A percentile compares a stretch with the other conserved stretches of the same genome.
Evolutionary conservation across 2,329 filamentous ascomycete species (phyloP).

Genomic region (Arachnopeziza araneosa): DNA sequence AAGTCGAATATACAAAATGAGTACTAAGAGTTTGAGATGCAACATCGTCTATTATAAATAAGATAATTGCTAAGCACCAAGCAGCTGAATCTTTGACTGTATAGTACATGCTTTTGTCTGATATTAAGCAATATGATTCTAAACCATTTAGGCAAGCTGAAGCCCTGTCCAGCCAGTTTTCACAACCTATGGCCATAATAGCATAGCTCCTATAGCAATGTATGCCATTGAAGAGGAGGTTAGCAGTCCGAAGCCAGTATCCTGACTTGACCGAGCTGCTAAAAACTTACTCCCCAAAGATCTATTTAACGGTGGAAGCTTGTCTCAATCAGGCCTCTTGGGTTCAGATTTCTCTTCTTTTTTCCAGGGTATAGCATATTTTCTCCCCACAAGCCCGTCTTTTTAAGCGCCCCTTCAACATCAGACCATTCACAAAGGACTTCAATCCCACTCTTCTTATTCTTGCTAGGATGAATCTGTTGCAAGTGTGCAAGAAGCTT

Average conservation of each 20-base stretch:
- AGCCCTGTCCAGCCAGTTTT: background rate
- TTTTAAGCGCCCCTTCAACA: constrained; percentile 12
- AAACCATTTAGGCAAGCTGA: background rate
- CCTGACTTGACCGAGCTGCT: background rate
- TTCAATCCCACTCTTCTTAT: constrained; percentile 13
- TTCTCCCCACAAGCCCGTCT: constrained; percentile 6
- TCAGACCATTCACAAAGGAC: constrained; percentile 22
- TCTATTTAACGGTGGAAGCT: background rate
- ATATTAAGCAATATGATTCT: background rate
- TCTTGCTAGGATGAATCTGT: constrained; percentile 9
- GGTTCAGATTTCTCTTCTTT: constrained; percentile 6
- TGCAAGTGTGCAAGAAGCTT: constrained; percentile 13
- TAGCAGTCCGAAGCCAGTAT: background rate
- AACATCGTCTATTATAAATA: too few species aligned
- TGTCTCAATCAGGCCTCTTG: constrained; percentile 6
- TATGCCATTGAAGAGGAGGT: background rate
- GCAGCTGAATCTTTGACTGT: background rate
- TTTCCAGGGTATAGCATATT: background rate
- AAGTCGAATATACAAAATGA: too few species aligned
- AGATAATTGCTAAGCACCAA: background rate
- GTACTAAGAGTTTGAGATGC: too few species aligned
- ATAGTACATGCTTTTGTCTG: background rate
- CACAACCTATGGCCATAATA: background rate
- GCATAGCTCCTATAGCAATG: background rate
- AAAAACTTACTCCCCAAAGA: background rate